Evolutionary conservation across 139 green algal genomes (phyloP), one percentile per base, ranked within the genome.

Genomic region (Penium margaritaceum): DNA sequence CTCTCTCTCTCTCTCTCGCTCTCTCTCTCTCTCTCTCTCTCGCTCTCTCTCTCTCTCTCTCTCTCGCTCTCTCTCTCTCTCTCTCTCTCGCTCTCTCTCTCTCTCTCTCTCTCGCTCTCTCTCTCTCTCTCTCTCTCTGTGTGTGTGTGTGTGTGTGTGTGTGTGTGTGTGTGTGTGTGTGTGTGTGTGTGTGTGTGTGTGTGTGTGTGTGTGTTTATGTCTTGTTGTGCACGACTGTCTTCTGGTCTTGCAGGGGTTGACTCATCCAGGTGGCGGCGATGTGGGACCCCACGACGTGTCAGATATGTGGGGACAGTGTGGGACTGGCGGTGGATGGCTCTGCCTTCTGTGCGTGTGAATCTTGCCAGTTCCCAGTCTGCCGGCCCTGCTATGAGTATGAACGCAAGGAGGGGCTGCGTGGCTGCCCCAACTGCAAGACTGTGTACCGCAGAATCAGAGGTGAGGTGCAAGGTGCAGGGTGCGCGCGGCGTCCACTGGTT

Each of bases 321-420:
- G 68, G 68, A 15, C n/a, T 67, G 17, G 41, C n/a, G 19, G 17
- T 46, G 21, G 68, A 75, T 15, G 68, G 68, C 14, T n/a, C 38
- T 7, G 47, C 41, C n/a, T 75, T 75, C 19, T 33, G 46, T 24
- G 68, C 68, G n/a, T 75, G 68, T 47, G 60, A 68, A 29, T 19
- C 77, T 33, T 80, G 72, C 37, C 38, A 37, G 30, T 79, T 60
- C 57, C 60, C 72, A 21, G 63, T 79, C 30, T 79, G 72, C 54
- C 72, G 72, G 15, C 72, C 72, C 2, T 79, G 72, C 7, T 79
- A 76, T 19, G 72, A 79, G 63, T 79, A 79, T 63, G 51, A 69
- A 29, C 72, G 72, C 60, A 67, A 75, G 33, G 72, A 79, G 30
- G 72, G 63, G 1, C 21, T 9, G 17, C 27, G 36, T 2, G 41